Evolutionary conservation across 805 yeast species (phyloP), one percentile per base, ranked within the genome.

Genomic region (Nakazawaea sp.): DNA sequence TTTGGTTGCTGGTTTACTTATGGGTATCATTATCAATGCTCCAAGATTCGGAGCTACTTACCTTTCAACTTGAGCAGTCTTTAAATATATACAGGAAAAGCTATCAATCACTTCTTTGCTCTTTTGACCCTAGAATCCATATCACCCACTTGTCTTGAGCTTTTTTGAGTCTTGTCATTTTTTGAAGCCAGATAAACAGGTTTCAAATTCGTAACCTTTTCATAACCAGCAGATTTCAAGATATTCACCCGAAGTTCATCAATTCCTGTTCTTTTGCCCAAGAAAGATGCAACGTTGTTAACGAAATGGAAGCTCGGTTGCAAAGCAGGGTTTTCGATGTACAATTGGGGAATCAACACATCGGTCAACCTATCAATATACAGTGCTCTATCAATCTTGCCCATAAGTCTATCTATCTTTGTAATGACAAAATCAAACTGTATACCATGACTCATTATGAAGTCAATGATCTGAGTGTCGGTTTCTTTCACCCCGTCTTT

Each of bases 341-440:
- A 53, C 1, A 58, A 61, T 9, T 68, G 57, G 2, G 61, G 58
- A 2, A 53, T 48, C 17, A 75, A 49, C 10, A 59, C 49, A 2
- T 55, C 50, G n/a, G 67, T 58, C 2, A 79, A 53, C 4, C 56
- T 53, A n/a, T 52, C 49, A 19, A 61, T 51, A 35, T 60, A 40
- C 3, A 36, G 28, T 2, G 49, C 45, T 19, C 58, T 56, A 37
- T 55, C 50, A 23, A 43, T 32, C 24, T 52, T 56, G 9, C 49
- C 36, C 12, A 55, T 51, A 4, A 81, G 49, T 43, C 66, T 66
- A 52, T 88, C 96, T 32, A 80, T 71, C 49, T 87, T 87, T 18
- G 94, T 87, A 54, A 86, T 72, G 0, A 87, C 72, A 5, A 87
- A 58, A 42, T 84, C 90, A 56, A 79, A 85, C 1, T 83, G 76